Evolutionary conservation across 2,329 filamentous ascomycete genomes (phyloP).

Genomic region (Paecilomyces formosus): DNA sequence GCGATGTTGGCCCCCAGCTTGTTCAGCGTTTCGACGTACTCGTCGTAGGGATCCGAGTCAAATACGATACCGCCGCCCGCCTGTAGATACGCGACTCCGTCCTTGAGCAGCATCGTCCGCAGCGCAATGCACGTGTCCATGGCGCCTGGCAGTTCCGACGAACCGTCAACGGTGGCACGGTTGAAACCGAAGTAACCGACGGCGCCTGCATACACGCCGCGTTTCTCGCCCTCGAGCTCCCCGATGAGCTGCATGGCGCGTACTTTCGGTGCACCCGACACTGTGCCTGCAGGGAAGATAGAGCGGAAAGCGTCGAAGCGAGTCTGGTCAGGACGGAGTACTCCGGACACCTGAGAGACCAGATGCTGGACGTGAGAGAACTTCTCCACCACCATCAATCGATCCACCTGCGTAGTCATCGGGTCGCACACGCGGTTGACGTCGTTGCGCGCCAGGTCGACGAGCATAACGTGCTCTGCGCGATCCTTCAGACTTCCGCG

Average conservation of each 20-base stretch:
- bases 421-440: slow-evolving; percentile 94
- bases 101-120: slow-evolving; percentile 90
- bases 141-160: slow-evolving; percentile 60
- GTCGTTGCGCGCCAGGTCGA: slow-evolving; percentile 92
- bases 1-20: slow-evolving; percentile 87
- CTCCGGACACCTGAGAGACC: slow-evolving; percentile 88
- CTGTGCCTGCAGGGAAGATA: slow-evolving; percentile 95
- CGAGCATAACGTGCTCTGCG: slow-evolving; percentile 94
- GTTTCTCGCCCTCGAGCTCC: slow-evolving; percentile 87
- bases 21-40: slow-evolving; percentile 96
- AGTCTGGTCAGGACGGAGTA: slow-evolving; percentile 74
- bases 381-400: slow-evolving; percentile 86
- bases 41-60: slow-evolving; percentile 82
- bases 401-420: slow-evolving; percentile 79
- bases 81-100: slow-evolving; percentile 85
- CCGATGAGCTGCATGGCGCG: slow-evolving; percentile 95
- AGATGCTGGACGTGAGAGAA: slow-evolving; percentile 98
- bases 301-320: slow-evolving; percentile 92
- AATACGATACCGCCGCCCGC: slow-evolving; percentile 83
- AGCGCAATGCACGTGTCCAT: slow-evolving; percentile 86
- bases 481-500: slow-evolving; percentile 80
- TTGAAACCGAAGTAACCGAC: slow-evolving; percentile 95
- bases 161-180: slow-evolving; percentile 58
- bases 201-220: slow-evolving; percentile 90
- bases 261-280: slow-evolving; percentile 92